A percentile compares a stretch with the other conserved stretches of the same genome.
phyloP scores from a whole-genome alignment of 1,284 basidiomycete species.

The Schizophyllum amplum region DNA sequence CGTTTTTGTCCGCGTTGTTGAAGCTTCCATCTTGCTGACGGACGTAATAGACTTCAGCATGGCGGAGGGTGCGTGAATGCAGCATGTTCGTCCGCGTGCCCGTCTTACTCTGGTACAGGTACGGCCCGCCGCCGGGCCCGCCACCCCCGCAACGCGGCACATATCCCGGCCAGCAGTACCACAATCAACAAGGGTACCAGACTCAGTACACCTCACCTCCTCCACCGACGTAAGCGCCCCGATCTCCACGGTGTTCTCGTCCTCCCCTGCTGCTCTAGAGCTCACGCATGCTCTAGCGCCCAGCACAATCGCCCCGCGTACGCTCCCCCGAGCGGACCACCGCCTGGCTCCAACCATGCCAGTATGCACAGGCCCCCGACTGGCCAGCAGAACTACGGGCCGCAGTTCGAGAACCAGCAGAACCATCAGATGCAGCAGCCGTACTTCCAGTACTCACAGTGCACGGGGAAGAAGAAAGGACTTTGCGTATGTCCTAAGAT shows the following conservation, averaged over 20 bases:
- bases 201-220: conserved; percentile 27
- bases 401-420: conserved; percentile 47
- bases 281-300: conserved; percentile 6
- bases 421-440: conserved; percentile 42
- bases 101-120: conserved; percentile 2
- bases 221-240: conserved; percentile 21
- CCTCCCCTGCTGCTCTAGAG: neutral
- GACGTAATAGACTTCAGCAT: neutral
- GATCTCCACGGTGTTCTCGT: conserved; percentile 8
- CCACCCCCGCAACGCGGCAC: conserved; percentile 14
- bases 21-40: conserved; percentile 4
- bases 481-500: conserved; percentile 47
- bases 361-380: conserved; percentile 45
- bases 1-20: neutral
- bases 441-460: conserved; percentile 82
- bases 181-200: conserved; percentile 24
- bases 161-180: conserved; percentile 31
- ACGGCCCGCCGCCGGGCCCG: conserved; percentile 15
- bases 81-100: neutral
- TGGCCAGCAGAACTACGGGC: conserved; percentile 61
- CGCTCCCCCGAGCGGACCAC: conserved; percentile 10
- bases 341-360: conserved; percentile 27
- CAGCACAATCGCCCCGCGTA: conserved; percentile 1
- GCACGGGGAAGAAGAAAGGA: conserved; percentile 74
- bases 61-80: neutral